These are phyloP conservation scores for Ophiostoma perfectum DNA, from an alignment of 2,329 filamentous ascomycete genomes.

Conservation along the genomic window DNA sequence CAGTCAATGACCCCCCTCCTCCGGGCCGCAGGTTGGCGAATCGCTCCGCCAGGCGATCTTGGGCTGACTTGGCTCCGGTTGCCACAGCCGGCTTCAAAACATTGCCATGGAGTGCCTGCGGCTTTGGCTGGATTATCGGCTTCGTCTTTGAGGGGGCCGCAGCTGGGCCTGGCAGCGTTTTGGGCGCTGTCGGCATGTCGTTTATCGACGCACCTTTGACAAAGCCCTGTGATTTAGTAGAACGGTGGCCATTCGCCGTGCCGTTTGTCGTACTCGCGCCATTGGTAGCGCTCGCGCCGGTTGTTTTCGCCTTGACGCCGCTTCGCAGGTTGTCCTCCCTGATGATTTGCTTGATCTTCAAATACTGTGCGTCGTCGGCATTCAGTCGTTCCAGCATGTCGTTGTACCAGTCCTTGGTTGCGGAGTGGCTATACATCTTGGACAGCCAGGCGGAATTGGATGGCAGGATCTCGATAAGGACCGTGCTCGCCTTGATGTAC, in stretches of 20 bases:
- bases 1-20: not conserved
- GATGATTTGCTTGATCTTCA: constrained; percentile 54
- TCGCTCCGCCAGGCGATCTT: constrained; percentile 48
- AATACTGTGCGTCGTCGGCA: constrained; percentile 46
- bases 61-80: constrained; percentile 29
- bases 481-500: constrained; percentile 75
- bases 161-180: not conserved
- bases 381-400: constrained; percentile 48
- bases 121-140: constrained; percentile 59
- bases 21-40: constrained; percentile 53
- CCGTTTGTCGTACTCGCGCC: not conserved
- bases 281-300: not conserved
- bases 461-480: constrained; percentile 71
- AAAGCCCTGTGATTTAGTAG: constrained; percentile 15
- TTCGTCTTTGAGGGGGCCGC: constrained; percentile 33
- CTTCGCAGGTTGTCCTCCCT: constrained; percentile 59
- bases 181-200: not conserved
- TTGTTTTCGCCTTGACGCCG: constrained; percentile 47
- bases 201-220: not conserved
- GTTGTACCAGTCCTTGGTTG: constrained; percentile 40
- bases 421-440: not conserved
- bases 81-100: constrained; percentile 41
- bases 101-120: constrained; percentile 59
- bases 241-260: constrained; percentile 20
- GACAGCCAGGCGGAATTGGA: constrained; percentile 67